Percentiles rank a stretch among this genome's conserved stretches.
Conservation (phyloP, 176 grass and related monocot genomes). For the Neostapfia colusana region DNA sequence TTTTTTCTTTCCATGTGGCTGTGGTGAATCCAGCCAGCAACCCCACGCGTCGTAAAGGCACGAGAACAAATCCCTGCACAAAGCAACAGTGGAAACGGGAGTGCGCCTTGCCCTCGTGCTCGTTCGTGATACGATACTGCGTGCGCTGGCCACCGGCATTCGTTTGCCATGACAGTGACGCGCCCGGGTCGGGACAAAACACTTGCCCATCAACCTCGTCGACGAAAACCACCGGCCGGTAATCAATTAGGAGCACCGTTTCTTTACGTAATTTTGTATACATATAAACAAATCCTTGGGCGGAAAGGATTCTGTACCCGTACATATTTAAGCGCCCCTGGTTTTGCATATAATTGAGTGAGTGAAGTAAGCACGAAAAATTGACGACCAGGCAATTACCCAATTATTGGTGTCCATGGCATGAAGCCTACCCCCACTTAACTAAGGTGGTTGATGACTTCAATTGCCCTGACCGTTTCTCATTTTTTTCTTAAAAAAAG, state of each 20-base stretch:
- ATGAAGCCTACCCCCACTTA: constrained; percentile 30
- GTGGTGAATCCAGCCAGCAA: constrained; percentile 4
- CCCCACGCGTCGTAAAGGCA: constrained; percentile 13
- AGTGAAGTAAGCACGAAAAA: constrained; percentile 23
- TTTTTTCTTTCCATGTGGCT: not conserved
- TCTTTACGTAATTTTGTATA: not conserved
- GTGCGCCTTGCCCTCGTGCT: not conserved
- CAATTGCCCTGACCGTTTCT: not conserved
- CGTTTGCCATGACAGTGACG: constrained; percentile 13
- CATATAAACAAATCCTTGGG: not conserved
- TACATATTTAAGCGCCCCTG: not conserved
- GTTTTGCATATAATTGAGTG: not conserved
- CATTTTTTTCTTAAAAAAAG: not conserved
- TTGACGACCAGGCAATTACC: constrained; percentile 3
- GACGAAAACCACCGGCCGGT: constrained; percentile 16
- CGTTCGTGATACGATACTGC: constrained; percentile 13
- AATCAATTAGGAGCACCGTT: not conserved
- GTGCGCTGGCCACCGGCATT: constrained; percentile 24
- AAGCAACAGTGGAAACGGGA: not conserved
- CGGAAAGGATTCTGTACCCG: not conserved
- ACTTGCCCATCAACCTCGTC: constrained; percentile 8
- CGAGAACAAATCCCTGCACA: not conserved
- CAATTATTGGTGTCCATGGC: constrained; percentile 36
- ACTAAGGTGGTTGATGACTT: constrained; percentile 26
- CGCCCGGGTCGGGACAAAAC: not conserved